Evolutionary conservation across 768 basidiomycete genomes (phyloP).

Genomic region (Crucibulum laeve): DNA sequence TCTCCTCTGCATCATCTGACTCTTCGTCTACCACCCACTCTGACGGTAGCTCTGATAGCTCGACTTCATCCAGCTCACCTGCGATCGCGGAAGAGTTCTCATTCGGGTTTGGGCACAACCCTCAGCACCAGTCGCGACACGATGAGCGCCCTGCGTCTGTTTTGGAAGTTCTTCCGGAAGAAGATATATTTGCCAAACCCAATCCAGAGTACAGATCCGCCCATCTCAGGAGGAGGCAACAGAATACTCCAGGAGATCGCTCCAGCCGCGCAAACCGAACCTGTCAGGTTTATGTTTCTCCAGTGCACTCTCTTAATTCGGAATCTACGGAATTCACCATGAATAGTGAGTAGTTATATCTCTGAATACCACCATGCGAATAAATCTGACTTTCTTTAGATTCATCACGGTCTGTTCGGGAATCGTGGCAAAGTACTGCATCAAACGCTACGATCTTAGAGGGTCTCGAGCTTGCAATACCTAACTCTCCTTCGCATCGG

Average conservation of each 20-base stretch:
- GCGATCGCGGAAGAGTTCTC: constrained; percentile 34
- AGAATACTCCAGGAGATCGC: neutral
- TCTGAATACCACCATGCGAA: neutral
- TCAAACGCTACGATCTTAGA: constrained; percentile 35
- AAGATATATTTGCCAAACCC: constrained; percentile 27
- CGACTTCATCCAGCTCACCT: constrained; percentile 22
- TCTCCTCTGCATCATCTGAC: constrained; percentile 38
- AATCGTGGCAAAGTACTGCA: constrained; percentile 41
- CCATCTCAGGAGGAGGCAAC: neutral
- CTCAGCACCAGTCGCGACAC: constrained; percentile 19
- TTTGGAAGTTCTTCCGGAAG: constrained; percentile 51
- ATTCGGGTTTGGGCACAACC: constrained; percentile 40
- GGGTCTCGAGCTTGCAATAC: constrained; percentile 32
- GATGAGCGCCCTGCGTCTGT: constrained; percentile 24
- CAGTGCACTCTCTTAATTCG: neutral
- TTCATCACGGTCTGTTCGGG: constrained; percentile 24
- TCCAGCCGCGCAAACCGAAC: neutral
- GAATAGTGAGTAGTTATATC: neutral
- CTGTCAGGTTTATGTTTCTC: neutral
- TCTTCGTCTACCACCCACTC: constrained; percentile 34
- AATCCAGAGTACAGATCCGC: neutral
- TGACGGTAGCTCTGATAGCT: constrained; percentile 28
- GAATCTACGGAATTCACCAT: neutral
- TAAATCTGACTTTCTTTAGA: neutral
- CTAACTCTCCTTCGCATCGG: constrained; percentile 27